Evolutionary conservation across 441 rosid species (phyloP).

Genomic region (Adansonia madagascariensis): DNA sequence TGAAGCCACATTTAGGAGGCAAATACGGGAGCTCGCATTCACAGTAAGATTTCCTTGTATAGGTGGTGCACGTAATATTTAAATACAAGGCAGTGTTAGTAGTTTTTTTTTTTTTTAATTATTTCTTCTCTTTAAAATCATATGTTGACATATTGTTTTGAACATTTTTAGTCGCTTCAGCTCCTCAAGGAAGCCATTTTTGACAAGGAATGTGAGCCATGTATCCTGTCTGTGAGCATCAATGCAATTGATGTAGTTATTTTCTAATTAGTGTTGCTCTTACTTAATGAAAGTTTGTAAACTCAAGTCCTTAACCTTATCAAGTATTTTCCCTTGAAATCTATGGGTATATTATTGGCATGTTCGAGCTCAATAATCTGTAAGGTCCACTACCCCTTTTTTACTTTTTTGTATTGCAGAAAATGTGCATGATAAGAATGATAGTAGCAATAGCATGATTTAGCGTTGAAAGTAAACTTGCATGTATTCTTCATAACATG

Average conservation of each 20-base stretch:
- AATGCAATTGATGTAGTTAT: not conserved
- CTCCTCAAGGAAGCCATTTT: constrained; percentile 75
- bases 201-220: constrained; percentile 78
- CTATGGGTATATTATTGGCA: constrained; percentile 87
- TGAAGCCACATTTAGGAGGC: constrained; percentile 72
- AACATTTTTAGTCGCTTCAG: constrained; percentile 71
- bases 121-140: not conserved
- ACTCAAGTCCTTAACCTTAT: constrained; percentile 56
- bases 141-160: constrained; percentile 20
- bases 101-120: constrained; percentile 11
- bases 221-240: constrained; percentile 58
- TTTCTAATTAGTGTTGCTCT: not conserved
- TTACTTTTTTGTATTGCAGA: constrained; percentile 19
- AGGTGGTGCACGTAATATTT: constrained; percentile 1
- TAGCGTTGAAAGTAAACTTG: constrained; percentile 13
- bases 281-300: constrained; percentile 19
- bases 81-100: constrained; percentile 15
- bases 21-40: constrained; percentile 76
- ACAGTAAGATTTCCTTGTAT: constrained; percentile 43
- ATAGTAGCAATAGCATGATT: constrained; percentile 7
- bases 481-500: not conserved
- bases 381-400: constrained; percentile 41
- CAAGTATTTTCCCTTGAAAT: constrained; percentile 92
- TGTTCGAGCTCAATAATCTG: constrained; percentile 97
- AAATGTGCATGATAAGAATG: constrained; percentile 11